Conservation (phyloP, 257 asterid genomes). For the Echium plantagineum region DNA sequence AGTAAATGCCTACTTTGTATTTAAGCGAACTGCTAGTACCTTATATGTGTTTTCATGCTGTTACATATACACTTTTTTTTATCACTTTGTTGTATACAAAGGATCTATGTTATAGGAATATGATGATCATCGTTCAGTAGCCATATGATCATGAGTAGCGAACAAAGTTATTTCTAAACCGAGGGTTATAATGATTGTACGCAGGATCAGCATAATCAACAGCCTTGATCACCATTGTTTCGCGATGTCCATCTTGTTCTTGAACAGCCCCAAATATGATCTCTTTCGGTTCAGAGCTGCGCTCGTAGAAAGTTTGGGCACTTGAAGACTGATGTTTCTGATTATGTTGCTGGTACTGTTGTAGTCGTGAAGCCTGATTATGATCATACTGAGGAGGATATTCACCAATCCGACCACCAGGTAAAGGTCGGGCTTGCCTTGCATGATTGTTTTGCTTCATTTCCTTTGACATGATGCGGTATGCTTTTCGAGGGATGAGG, state of each 20-base stretch:
- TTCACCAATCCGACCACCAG: constrained; percentile 39
- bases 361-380: constrained; percentile 17
- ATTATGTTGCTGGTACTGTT: constrained; percentile 34
- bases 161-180: constrained; percentile 68
- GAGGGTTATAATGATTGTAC: constrained; percentile 29
- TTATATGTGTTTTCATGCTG: no score
- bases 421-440: constrained; percentile 37
- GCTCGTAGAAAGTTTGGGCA: constrained; percentile 58
- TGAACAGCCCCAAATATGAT: constrained; percentile 93
- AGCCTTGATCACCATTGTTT: constrained; percentile 75
- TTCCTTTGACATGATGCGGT: constrained; percentile 33
- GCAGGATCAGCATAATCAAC: constrained; percentile 61
- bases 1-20: no score
- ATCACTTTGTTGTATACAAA: no score
- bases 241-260: constrained; percentile 67
- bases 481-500: constrained; percentile 40
- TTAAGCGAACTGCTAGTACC: no score
- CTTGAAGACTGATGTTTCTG: constrained; percentile 54
- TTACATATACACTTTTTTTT: no score
- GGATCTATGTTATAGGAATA: not conserved
- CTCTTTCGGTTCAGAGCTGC: constrained; percentile 53
- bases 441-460: constrained; percentile 32
- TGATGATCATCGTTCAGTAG: constrained; percentile 26
- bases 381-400: constrained; percentile 26
- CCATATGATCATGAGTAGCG: constrained; percentile 70